Evolutionary conservation across 1,284 basidiomycete species (phyloP).

Genomic region (Sparassis latifolia): DNA sequence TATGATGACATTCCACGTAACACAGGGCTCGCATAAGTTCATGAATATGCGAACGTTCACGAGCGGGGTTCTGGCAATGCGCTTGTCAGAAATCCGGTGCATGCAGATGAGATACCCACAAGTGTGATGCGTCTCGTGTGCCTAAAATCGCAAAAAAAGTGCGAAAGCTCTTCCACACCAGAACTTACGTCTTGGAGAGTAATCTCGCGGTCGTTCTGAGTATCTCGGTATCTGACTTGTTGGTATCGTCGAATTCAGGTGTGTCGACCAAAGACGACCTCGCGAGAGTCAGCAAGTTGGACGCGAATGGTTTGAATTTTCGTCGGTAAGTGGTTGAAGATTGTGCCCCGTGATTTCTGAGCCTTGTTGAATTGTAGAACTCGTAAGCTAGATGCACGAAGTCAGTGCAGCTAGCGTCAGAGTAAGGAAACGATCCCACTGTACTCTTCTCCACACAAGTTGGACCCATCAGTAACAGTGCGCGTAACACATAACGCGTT

Average conservation of each 20-base stretch:
- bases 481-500: no score
- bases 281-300: neutral
- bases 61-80: slow-evolving; percentile 44
- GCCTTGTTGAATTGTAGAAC: no score
- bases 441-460: no score
- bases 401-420: no score
- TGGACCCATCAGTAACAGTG: no score
- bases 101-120: slow-evolving; percentile 44
- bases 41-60: slow-evolving; percentile 46
- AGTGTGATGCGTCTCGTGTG: slow-evolving; percentile 33
- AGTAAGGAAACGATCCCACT: no score
- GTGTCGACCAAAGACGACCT: slow-evolving; percentile 24
- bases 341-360: neutral
- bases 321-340: neutral
- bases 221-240: slow-evolving; percentile 32
- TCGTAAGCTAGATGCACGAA: no score
- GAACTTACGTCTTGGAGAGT: slow-evolving; percentile 21
- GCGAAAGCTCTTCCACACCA: neutral
- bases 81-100: slow-evolving; percentile 46
- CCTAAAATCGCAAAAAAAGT: slow-evolving; percentile 14
- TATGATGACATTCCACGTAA: slow-evolving; percentile 26
- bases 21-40: slow-evolving; percentile 41
- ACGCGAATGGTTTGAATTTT: neutral
- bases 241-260: slow-evolving; percentile 37
- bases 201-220: slow-evolving; percentile 23